Base-by-base conservation (phyloP, 345 rosid species). In the Salix viminalis region DNA sequence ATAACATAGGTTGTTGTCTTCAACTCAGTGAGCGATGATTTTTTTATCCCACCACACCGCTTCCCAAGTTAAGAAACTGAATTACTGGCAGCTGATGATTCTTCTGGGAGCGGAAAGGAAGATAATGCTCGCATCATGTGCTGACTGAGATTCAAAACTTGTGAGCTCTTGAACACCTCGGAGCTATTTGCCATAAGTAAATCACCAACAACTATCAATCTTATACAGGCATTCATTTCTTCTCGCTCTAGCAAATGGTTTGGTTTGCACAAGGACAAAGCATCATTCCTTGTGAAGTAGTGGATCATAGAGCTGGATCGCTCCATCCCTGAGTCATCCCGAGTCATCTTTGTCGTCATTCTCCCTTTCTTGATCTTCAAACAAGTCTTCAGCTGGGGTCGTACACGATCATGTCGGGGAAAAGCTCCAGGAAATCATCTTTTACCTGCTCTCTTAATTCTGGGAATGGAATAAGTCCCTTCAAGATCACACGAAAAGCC, bases 401-500 rank as follows among this genome's bases (percentile, higher is more conserved):
- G 60, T 92, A 96, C 66, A 91, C 98, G 58, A 87, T 77, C 98
- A 92, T 96, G 75, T 85, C 87, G 3, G 97, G 98, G 76, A 92
- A 94, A 75, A 93, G 96, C 83, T 90, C 94, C 86, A 93, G 81
- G 86, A 96, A 92, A 71, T 94, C 98, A 12, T 89, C 90, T 81
- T 96, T 96, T 24, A 92, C 90, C 79, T 85, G 87, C 85, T 90
- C 91, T 77, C 98, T 86, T 37, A 92, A 39, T 67, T 96, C 97
- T n/a, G 94, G 98, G 73, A 90, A 93, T 30, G 90, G 87, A 76
- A 91, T 76, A 7, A 96, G 88, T n/a, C 99, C 99, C 83, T 94
- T 96, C 76, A 92, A 65, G 39, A 96, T 93, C 83, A 92, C 97
- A 16, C 97, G 92, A 77, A 92, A 96, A 50, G 99, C 97, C 81